These are phyloP conservation scores for Silene conica DNA, from an alignment of 148 eudicot genomes.

Conservation along the genomic window DNA sequence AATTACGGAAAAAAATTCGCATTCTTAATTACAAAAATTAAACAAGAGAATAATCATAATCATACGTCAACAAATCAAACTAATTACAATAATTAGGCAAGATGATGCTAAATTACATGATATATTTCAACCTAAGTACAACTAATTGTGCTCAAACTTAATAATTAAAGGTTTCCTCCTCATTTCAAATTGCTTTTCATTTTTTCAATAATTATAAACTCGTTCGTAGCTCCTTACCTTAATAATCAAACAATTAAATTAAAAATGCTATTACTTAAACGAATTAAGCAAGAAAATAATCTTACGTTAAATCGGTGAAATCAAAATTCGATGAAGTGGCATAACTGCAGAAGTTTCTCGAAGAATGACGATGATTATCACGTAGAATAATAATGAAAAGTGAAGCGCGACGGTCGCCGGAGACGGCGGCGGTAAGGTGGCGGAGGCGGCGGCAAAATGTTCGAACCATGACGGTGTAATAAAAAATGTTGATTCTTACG, in stretches of 20 bases:
- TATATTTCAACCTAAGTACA: not conserved
- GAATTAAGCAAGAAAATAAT: not conserved
- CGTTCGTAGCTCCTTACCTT: too few relatives aligned
- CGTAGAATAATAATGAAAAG: not conserved
- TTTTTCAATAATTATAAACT: too few relatives aligned
- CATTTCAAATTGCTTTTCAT: too few relatives aligned
- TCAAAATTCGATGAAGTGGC: slow-evolving; percentile 44
- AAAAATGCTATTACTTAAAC: not conserved
- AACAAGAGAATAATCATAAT: not conserved
- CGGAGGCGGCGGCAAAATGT: slow-evolving; percentile 1
- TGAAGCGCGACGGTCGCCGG: not conserved
- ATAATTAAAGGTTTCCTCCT: too few relatives aligned
- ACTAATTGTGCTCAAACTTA: too few relatives aligned
- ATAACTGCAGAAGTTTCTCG: slow-evolving; percentile 41
- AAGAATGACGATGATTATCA: slow-evolving; percentile 20
- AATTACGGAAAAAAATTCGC: not conserved
- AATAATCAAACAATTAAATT: too few relatives aligned
- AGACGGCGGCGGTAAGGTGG: not conserved
- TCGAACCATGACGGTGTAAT: not conserved
- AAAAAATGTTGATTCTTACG: too few relatives aligned
- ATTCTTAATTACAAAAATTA: not conserved
- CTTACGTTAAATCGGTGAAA: slow-evolving; percentile 96
- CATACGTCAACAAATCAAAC: not conserved
- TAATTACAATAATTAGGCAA: too few relatives aligned
- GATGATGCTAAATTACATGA: not conserved